phyloP scores from a whole-genome alignment of 257 asterid genomes.

The Leonotis leonurus region DNA sequence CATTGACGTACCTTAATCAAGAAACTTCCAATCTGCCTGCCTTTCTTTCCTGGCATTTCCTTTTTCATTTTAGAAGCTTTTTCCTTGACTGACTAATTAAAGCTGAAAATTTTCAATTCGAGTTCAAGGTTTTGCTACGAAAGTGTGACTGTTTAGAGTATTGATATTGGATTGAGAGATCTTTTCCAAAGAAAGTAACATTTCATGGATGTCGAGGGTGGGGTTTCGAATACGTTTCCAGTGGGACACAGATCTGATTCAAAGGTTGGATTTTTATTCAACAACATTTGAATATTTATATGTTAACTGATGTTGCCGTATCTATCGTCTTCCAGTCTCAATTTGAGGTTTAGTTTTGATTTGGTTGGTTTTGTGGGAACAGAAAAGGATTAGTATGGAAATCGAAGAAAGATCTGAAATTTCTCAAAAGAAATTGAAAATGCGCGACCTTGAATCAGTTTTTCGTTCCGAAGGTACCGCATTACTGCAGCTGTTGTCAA shows the following conservation, averaged over 20 bases:
- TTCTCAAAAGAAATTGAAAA: conserved; percentile 34
- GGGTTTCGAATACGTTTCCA: no score
- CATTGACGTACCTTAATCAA: conserved; percentile 7
- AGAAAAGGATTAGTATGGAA: conserved; percentile 30
- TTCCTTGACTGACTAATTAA: conserved; percentile 3
- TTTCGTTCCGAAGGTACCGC: conserved; percentile 28
- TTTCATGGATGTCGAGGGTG: conserved; percentile 28
- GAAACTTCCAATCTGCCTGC: background rate
- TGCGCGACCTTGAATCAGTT: conserved; percentile 38
- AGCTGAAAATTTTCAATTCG: conserved; percentile 6
- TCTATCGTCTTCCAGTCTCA: background rate
- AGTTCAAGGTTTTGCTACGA: conserved; percentile 15
- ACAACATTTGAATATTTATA: background rate
- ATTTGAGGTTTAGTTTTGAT: conserved; percentile 10
- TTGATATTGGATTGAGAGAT: conserved; percentile 5
- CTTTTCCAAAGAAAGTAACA: background rate
- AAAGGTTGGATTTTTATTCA: conserved; percentile 25
- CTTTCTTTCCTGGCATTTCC: background rate
- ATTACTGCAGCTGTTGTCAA: background rate
- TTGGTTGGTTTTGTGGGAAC: conserved; percentile 22
- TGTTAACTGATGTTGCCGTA: background rate
- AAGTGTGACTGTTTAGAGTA: background rate
- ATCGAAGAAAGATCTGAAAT: conserved; percentile 25
- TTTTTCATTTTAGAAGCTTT: background rate
- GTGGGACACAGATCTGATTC: conserved; percentile 36